Evolutionary conservation across 1,139 yeast genomes (phyloP).

Genomic region (Candida frijolesensis): DNA sequence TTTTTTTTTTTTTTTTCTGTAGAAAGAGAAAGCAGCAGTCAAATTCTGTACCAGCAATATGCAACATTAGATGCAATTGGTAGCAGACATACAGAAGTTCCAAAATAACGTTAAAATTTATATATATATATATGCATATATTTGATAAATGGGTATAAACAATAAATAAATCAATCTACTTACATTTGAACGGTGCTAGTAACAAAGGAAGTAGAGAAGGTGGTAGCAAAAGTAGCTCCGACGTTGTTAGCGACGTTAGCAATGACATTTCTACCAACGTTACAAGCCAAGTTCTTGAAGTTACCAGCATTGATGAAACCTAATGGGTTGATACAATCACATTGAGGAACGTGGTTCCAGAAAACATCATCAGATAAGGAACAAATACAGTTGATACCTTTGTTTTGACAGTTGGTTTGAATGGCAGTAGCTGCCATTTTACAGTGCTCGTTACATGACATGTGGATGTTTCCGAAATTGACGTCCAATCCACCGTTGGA

Average conservation of each 20-base stretch:
- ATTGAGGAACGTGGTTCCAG: conserved; percentile 3
- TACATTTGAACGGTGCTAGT: neutral
- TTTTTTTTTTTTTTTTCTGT: neutral
- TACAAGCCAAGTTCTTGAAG: conserved; percentile 2
- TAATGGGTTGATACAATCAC: conserved; percentile 7
- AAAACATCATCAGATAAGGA: conserved; percentile 2
- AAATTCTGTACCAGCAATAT: too few relatives aligned
- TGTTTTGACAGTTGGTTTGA: neutral
- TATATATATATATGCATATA: neutral
- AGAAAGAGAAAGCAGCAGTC: too few relatives aligned
- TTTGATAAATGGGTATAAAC: neutral
- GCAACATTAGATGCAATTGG: too few relatives aligned
- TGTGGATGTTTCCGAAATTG: neutral
- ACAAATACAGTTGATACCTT: conserved; percentile 5
- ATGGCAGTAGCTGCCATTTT: conserved; percentile 2
- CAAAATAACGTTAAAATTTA: neutral
- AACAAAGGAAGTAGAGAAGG: neutral
- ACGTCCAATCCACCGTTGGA: neutral
- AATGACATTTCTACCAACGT: conserved; percentile 1
- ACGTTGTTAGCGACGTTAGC: neutral
- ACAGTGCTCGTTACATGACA: conserved; percentile 3
- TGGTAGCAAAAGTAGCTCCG: conserved; percentile 1
- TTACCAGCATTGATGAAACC: neutral
- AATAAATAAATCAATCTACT: neutral
- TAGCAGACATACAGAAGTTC: too few relatives aligned